These are phyloP conservation scores for Leishmania turanica DNA, from an alignment of 208 protist genomes.

Conservation along the genomic window DNA sequence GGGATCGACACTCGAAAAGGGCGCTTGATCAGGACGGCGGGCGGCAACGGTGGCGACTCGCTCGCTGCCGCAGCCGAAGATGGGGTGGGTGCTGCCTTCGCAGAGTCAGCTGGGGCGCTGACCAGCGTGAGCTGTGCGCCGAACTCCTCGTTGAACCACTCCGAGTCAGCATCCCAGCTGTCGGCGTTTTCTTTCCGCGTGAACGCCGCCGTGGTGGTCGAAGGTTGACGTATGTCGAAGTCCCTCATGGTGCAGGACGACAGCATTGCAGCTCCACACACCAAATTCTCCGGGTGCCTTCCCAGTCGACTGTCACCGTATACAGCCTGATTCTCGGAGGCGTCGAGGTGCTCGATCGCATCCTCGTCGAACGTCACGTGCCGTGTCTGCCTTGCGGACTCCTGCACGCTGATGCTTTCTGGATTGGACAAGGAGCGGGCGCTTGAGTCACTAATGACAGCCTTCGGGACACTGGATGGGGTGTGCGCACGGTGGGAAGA, in stretches of 20 bases:
- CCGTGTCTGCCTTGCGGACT: not conserved
- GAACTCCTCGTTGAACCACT: slow-evolving; percentile 74
- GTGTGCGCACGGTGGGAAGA: not conserved
- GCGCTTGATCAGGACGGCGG: not conserved
- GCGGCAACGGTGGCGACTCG: not conserved
- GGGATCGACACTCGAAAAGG: not conserved
- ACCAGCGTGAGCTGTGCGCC: slow-evolving; percentile 22
- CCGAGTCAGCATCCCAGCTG: slow-evolving; percentile 58
- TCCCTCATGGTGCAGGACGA: not conserved
- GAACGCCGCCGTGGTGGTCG: not conserved
- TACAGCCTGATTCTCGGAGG: slow-evolving; percentile 2
- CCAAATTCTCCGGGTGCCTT: not conserved
- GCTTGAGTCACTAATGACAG: not conserved
- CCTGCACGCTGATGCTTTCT: not conserved
- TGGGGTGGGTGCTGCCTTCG: not conserved
- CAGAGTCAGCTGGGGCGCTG: not conserved
- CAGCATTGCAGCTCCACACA: slow-evolving; percentile 13
- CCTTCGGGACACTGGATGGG: not conserved
- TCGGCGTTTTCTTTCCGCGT: slow-evolving; percentile 12
- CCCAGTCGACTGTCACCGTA: slow-evolving; percentile 11
- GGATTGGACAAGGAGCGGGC: not conserved
- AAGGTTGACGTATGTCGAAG: not conserved
- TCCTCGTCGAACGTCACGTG: slow-evolving; percentile 31
- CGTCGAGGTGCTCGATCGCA: slow-evolving; percentile 8
- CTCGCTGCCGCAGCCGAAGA: not conserved